Conservation (phyloP, 495 filamentous ascomycete species). For the Acidiella bohemica region DNA sequence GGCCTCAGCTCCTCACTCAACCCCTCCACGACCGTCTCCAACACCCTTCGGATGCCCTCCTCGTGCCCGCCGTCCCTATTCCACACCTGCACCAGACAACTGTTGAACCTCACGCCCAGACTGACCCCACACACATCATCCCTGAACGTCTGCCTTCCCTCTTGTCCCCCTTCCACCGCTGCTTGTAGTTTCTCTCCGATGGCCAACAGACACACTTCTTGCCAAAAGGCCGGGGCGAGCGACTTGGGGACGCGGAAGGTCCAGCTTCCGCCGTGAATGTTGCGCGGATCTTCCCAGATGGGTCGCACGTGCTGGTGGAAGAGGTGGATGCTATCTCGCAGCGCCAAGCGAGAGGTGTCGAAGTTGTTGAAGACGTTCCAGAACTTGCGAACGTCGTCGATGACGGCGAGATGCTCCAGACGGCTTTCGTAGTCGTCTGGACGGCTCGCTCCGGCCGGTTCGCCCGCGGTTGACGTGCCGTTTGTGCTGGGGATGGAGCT, state of each 20-base stretch:
- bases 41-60: conserved; percentile 55
- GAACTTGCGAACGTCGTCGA: conserved; percentile 67
- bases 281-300: conserved; percentile 82
- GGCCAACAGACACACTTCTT: conserved; percentile 62
- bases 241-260: conserved; percentile 73
- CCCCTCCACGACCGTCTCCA: conserved; percentile 52
- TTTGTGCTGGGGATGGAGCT: conserved; percentile 34
- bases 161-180: conserved; percentile 53
- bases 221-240: conserved; percentile 61
- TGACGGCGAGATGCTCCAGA: conserved; percentile 51
- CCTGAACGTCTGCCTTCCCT: conserved; percentile 39
- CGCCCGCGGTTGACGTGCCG: conserved; percentile 34
- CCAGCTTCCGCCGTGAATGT: conserved; percentile 69
- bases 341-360: conserved; percentile 57
- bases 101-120: conserved; percentile 60
- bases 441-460: conserved; percentile 32
- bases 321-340: conserved; percentile 72
- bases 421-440: conserved; percentile 42
- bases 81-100: conserved; percentile 73
- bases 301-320: conserved; percentile 79
- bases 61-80: conserved; percentile 63
- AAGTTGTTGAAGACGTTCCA: conserved; percentile 88
- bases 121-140: conserved; percentile 71
- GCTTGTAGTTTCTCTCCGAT: conserved; percentile 75
- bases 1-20: conserved; percentile 54